phyloP scores from a whole-genome alignment of 805 yeast genomes.

The Sugiyamaella floridensis region DNA sequence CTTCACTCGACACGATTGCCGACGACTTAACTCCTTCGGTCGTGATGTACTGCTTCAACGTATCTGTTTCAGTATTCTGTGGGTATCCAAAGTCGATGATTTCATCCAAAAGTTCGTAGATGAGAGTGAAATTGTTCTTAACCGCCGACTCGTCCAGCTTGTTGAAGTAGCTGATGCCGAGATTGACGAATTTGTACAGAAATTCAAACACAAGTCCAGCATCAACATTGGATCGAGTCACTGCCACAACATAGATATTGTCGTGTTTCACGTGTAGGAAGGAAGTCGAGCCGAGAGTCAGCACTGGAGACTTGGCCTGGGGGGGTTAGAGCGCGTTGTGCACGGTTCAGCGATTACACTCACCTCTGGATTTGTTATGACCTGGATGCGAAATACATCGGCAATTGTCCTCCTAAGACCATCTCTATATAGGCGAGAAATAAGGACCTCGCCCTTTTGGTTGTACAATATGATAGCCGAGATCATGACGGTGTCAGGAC shows the following conservation, averaged over 20 bases:
- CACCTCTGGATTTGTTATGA: constrained; percentile 56
- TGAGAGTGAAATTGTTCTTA: constrained; percentile 55
- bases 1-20: constrained; percentile 8
- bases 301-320: constrained; percentile 53
- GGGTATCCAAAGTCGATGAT: constrained; percentile 74
- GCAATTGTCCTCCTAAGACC: constrained; percentile 72
- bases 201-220: constrained; percentile 76
- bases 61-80: constrained; percentile 49
- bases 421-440: constrained; percentile 65
- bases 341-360: constrained; percentile 10
- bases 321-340: background rate
- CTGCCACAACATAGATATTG: constrained; percentile 74
- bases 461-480: constrained; percentile 76
- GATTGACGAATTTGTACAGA: constrained; percentile 50
- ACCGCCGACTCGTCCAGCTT: constrained; percentile 44
- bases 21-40: constrained; percentile 23
- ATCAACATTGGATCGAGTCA: constrained; percentile 84
- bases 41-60: constrained; percentile 35
- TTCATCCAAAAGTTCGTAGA: constrained; percentile 75
- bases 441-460: constrained; percentile 73
- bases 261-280: constrained; percentile 66
- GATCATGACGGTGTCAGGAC: constrained; percentile 48
- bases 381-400: constrained; percentile 89
- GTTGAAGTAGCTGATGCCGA: constrained; percentile 43
- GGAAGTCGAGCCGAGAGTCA: constrained; percentile 89